These are phyloP conservation scores for Asterochloris sp. DNA, from an alignment of 139 green algal species.

Conservation along the genomic window DNA sequence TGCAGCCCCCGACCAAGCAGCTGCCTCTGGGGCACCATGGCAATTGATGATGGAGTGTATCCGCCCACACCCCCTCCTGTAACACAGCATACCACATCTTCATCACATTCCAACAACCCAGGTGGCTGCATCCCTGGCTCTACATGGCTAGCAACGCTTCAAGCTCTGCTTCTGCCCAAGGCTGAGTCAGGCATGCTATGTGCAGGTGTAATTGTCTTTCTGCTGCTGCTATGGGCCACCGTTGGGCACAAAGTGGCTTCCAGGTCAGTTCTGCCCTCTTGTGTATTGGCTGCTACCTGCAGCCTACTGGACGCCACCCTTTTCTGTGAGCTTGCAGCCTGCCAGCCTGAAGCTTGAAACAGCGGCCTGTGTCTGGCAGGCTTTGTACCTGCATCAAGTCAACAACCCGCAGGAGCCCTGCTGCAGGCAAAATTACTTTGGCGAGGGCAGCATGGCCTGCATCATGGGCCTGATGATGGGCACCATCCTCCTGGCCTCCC, in stretches of 20 bases:
- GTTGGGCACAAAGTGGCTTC: slow-evolving; percentile 16
- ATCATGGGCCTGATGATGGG: slow-evolving; percentile 39
- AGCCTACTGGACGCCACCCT: background rate
- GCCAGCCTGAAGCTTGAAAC: background rate
- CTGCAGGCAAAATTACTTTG: slow-evolving; percentile 34
- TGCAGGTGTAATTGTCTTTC: slow-evolving; percentile 19
- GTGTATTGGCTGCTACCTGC: background rate
- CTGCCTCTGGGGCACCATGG: too few species aligned
- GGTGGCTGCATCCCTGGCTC: too few species aligned
- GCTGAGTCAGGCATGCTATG: background rate
- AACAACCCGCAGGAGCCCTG: background rate
- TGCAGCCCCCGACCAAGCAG: too few species aligned
- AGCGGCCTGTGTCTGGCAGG: too few species aligned
- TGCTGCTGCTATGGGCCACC: slow-evolving; percentile 12
- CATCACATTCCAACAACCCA: too few species aligned
- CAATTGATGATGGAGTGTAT: too few species aligned
- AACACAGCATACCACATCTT: too few species aligned
- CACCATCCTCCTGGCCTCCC: slow-evolving; percentile 23
- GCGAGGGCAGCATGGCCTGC: slow-evolving; percentile 42
- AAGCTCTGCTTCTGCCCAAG: too few species aligned
- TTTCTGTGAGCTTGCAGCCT: background rate
- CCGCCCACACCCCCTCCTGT: too few species aligned
- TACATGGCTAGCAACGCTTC: too few species aligned
- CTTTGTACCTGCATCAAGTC: background rate
- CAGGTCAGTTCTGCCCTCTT: background rate